Evolutionary conservation across 306 rosid species (phyloP).

Genomic region (Medicago ruthenica): DNA sequence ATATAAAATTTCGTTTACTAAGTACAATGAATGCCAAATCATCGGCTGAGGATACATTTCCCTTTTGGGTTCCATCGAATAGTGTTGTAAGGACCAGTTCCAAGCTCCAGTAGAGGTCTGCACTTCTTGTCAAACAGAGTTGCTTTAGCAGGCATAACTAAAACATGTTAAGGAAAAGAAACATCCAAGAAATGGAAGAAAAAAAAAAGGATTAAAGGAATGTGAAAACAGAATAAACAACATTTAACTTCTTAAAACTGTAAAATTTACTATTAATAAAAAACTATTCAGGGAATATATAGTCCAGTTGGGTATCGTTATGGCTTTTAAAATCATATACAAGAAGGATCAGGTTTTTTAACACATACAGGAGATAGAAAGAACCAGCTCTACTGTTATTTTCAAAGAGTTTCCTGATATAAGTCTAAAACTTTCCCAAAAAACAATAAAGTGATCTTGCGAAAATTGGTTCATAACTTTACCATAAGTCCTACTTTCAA

Average conservation of each 20-base stretch:
- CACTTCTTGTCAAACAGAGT: constrained; percentile 95
- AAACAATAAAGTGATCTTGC: constrained; percentile 20
- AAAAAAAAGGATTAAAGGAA: constrained; percentile 32
- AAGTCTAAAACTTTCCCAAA: constrained; percentile 30
- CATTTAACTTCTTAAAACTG: constrained; percentile 13
- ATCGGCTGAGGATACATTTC: constrained; percentile 72
- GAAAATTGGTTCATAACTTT: constrained; percentile 21
- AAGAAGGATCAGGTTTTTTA: constrained; percentile 11
- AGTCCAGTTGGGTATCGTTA: constrained; percentile 12
- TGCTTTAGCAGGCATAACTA: constrained; percentile 95
- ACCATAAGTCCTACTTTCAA: constrained; percentile 7
- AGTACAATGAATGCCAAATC: constrained; percentile 40
- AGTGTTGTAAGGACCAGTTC: constrained; percentile 94
- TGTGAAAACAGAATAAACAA: constrained; percentile 20
- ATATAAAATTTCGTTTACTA: constrained; percentile 7
- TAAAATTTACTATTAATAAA: constrained; percentile 21
- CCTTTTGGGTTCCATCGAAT: constrained; percentile 94
- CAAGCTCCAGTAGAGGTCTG: constrained; percentile 90
- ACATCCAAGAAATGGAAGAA: constrained; percentile 29
- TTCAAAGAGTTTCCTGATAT: constrained; percentile 29
- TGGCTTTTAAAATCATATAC: constrained; percentile 22
- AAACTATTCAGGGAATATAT: constrained; percentile 28
- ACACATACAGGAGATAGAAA: not conserved
- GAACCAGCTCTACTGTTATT: not conserved
- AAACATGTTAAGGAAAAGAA: constrained; percentile 60